Evolutionary conservation across 805 yeast species (phyloP).

Genomic region (Isabelozyma rhagii): DNA sequence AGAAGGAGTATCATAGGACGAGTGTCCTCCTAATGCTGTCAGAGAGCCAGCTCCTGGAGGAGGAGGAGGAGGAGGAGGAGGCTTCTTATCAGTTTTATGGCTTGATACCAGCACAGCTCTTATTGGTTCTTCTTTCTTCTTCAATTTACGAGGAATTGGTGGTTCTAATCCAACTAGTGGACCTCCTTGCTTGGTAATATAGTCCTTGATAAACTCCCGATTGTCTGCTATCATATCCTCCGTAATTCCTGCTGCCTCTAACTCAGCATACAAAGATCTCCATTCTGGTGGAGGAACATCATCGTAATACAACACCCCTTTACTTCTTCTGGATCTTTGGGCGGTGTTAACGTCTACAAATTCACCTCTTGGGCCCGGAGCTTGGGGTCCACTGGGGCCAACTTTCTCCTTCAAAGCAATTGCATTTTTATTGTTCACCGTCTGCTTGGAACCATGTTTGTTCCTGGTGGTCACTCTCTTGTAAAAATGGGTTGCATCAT

Average conservation of each 20-base stretch:
- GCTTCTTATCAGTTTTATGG: slow-evolving; percentile 20
- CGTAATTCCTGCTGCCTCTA: slow-evolving; percentile 74
- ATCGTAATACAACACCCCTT: slow-evolving; percentile 68
- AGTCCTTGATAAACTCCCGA: slow-evolving; percentile 76
- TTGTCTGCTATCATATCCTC: slow-evolving; percentile 90
- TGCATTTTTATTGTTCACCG: slow-evolving; percentile 83
- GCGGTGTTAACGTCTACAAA: slow-evolving; percentile 44
- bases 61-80: slow-evolving; percentile 41
- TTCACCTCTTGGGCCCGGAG: slow-evolving; percentile 69
- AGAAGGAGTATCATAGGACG: slow-evolving; percentile 4
- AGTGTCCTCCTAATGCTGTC: not conserved
- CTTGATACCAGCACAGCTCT: slow-evolving; percentile 1
- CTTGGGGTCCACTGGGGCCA: slow-evolving; percentile 18
- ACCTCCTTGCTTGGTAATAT: slow-evolving; percentile 70
- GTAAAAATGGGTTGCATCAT: slow-evolving; percentile 81
- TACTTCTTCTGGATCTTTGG: slow-evolving; percentile 53
- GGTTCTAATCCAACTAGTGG: slow-evolving; percentile 83
- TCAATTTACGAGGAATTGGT: slow-evolving; percentile 68
- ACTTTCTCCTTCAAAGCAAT: slow-evolving; percentile 63
- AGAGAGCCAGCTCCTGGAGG: slow-evolving; percentile 18
- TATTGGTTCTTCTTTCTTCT: slow-evolving; percentile 12
- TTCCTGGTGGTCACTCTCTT: slow-evolving; percentile 73
- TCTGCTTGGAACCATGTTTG: slow-evolving; percentile 84
- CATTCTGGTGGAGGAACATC: slow-evolving; percentile 82
- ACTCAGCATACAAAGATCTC: slow-evolving; percentile 68